phyloP scores from a whole-genome alignment of 2,329 filamentous ascomycete genomes.

The Fusarium hainanense region DNA sequence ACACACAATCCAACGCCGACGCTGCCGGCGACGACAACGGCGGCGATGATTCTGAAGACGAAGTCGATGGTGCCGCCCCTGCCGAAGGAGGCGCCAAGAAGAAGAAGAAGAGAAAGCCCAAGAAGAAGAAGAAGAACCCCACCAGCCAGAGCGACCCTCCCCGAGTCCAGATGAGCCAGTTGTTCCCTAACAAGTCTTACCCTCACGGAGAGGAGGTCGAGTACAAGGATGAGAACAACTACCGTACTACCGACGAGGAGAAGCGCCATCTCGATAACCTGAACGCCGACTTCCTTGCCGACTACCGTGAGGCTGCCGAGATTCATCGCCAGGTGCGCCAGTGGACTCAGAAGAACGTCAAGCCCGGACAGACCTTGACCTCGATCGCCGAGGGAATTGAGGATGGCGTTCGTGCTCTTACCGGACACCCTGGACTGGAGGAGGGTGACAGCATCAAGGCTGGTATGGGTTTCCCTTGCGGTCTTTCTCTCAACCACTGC shows the following conservation, averaged over 20 bases:
- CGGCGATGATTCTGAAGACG: slow-evolving; percentile 66
- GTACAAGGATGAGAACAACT: slow-evolving; percentile 80
- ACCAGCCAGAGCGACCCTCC: slow-evolving; percentile 81
- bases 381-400: slow-evolving; percentile 91
- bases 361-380: slow-evolving; percentile 82
- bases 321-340: slow-evolving; percentile 89
- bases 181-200: slow-evolving; percentile 79
- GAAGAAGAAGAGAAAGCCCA: slow-evolving; percentile 83
- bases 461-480: slow-evolving; percentile 89
- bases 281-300: slow-evolving; percentile 81
- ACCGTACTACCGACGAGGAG: slow-evolving; percentile 84
- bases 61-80: slow-evolving; percentile 55
- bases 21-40: slow-evolving; percentile 57
- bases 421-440: slow-evolving; percentile 79
- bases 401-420: slow-evolving; percentile 79
- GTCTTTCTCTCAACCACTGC: slow-evolving; percentile 84
- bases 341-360: slow-evolving; percentile 83
- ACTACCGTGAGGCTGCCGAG: slow-evolving; percentile 88
- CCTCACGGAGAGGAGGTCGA: slow-evolving; percentile 82
- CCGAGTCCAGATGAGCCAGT: slow-evolving; percentile 74
- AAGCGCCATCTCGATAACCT: slow-evolving; percentile 85
- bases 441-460: slow-evolving; percentile 82
- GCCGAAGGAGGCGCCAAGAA: slow-evolving; percentile 54
- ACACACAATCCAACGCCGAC: slow-evolving; percentile 53
- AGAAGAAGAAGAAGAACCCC: slow-evolving; percentile 81